Conservation (phyloP, 495 filamentous ascomycete species). For the Articulospora tetracladia region DNA sequence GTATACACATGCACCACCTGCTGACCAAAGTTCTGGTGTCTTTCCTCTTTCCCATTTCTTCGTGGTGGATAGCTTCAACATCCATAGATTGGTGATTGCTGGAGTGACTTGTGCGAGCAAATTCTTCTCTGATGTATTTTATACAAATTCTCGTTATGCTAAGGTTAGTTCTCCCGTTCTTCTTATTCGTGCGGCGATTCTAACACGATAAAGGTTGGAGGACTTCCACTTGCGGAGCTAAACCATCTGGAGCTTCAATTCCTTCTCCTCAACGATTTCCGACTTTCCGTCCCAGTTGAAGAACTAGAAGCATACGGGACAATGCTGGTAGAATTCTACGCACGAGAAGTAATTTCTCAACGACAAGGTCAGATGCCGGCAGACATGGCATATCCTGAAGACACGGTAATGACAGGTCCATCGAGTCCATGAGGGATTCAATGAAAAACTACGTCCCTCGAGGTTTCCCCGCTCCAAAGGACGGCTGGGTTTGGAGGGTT, state of each 20-base stretch:
- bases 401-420: slow-evolving; percentile 11
- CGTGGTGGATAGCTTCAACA: slow-evolving; percentile 98
- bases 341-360: slow-evolving; percentile 79
- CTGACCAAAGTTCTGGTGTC: slow-evolving; percentile 23
- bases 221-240: slow-evolving; percentile 90
- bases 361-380: slow-evolving; percentile 13
- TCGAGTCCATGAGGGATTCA: slow-evolving; percentile 9
- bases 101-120: slow-evolving; percentile 98
- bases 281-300: slow-evolving; percentile 88
- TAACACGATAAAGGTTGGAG: slow-evolving; percentile 67
- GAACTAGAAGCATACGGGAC: slow-evolving; percentile 97
- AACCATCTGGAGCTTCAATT: slow-evolving; percentile 98
- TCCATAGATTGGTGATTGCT: slow-evolving; percentile 94
- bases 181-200: not conserved
- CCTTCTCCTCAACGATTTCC: slow-evolving; percentile 93
- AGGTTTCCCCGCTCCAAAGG: not conserved
- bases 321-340: slow-evolving; percentile 98
- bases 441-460: not conserved
- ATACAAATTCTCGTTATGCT: slow-evolving; percentile 98
- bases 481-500: not conserved
- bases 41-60: slow-evolving; percentile 68
- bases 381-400: slow-evolving; percentile 23
- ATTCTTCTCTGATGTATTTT: slow-evolving; percentile 99
- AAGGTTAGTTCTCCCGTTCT: slow-evolving; percentile 62
- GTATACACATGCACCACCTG: slow-evolving; percentile 28